A percentile compares a stretch with the other conserved stretches of the same genome.
Conservation (phyloP, 2,329 filamentous ascomycete genomes). For the Phialophora tarda region DNA sequence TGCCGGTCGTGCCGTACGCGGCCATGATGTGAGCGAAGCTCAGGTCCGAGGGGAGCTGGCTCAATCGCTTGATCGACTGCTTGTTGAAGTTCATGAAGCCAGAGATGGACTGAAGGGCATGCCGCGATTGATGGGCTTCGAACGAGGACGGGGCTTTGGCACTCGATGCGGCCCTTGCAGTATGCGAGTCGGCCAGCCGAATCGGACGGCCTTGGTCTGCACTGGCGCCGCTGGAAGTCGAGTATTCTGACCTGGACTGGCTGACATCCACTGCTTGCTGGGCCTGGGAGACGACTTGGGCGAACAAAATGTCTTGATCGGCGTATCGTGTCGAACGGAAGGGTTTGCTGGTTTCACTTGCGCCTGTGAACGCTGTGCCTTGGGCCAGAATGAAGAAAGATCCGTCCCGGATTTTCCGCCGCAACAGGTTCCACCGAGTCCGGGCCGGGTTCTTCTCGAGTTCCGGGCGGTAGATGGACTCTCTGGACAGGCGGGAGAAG, state of each 20-base stretch:
- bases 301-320: constrained; percentile 27
- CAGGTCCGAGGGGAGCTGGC: constrained; percentile 27
- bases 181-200: constrained; percentile 24
- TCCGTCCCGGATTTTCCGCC: constrained; percentile 56
- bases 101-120: constrained; percentile 25
- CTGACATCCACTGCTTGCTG: constrained; percentile 18
- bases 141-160: constrained; percentile 22
- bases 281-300: constrained; percentile 28
- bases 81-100: constrained; percentile 25
- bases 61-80: constrained; percentile 29
- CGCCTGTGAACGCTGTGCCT: constrained; percentile 13
- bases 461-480: constrained; percentile 58
- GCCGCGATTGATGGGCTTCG: constrained; percentile 23
- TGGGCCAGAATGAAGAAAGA: constrained; percentile 52
- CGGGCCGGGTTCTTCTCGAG: constrained; percentile 61
- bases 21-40: constrained; percentile 29
- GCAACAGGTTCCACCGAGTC: constrained; percentile 59
- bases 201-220: constrained; percentile 7
- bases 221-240: not conserved
- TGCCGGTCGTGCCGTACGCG: constrained; percentile 16
- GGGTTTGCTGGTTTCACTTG: constrained; percentile 10
- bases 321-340: constrained; percentile 24
- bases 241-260: not conserved
- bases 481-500: constrained; percentile 57
- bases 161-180: constrained; percentile 20